Evolutionary conservation across 257 asterid species (phyloP), one percentile per base, ranked within the genome.

Genomic region (Petrea volubilis): DNA sequence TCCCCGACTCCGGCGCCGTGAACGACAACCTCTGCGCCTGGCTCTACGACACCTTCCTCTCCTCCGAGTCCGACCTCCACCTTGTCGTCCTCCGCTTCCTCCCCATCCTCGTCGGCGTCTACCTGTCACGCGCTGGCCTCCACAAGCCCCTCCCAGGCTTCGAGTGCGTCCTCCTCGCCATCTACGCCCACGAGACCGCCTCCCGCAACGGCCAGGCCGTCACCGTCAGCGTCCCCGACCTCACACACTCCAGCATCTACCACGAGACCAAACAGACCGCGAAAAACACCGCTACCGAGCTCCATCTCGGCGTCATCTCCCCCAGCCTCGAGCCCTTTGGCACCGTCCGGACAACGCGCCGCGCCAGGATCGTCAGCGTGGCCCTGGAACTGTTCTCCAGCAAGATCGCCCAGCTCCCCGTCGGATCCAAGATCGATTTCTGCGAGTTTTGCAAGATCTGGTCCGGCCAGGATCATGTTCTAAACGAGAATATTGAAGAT

Each of bases 31-130:
- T 94, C 59, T 94, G 97, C 73, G 96, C 95, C 1, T 94, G 98
- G 98, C 95, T 94, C 31, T 94, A 91, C 84, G 97, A 94, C 72
- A 91, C 99, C 23, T 94, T 94, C 86, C 96, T 88, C 74, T 77
- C 97, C 70, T 68, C 82, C 67, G 83, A 79, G 44, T 81, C 88
- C 10, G 87, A 85, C 41, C 99, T 94, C 74, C 96, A 86, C 25
- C 84, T 94, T 18, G 90, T 86, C 41, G 97, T 94, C 71, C 97
- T 91, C 81, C 86, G 90, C 18, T 91, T 82, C 76, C 69, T 94
- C 65, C 99, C 99, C 4, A 57, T 76, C 66, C 77, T 94, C 13
- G 90, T 89, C 51, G 97, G 96, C 13, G 87, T 82, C 6, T 94
- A 94, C 75, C 91, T 94, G 61, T 81, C 97, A 2, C 85, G 96